Evolutionary conservation across 495 filamentous ascomycete species (phyloP), one percentile per base, ranked within the genome.

Genomic region (Neurospora sp.): DNA sequence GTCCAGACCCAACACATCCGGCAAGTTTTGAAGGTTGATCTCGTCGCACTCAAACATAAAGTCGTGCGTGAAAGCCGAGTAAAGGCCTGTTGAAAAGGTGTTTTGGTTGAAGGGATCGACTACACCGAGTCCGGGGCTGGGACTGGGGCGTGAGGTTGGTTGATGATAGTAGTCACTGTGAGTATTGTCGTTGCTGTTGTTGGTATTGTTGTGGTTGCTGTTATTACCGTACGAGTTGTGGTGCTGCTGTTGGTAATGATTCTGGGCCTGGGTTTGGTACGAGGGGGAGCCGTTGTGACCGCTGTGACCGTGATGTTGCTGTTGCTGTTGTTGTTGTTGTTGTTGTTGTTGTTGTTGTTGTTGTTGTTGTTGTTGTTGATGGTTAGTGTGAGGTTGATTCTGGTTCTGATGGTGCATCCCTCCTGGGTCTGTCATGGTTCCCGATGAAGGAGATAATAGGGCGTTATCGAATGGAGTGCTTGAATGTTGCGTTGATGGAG

Each of bases 141-240:
- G 53, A 7, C 53, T 65, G 53, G 53, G 53, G 12, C 53, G 22
- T 16, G 53, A 65, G 5, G 27, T 65, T 18, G 27, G 27, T 65
- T 65, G 53, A 8, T 35, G 53, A 18, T 65, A 37, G 14, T 37
- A 65, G 74, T 80, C 69, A 74, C 77, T 40, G 78, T 59, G 44
- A 48, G 44, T 48, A 20, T 79, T 61, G 65, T 77, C 76, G 77
- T 53, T 22, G 45, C 65, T 69, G 53, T 72, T 69, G 44, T 61
- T 71, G n/a, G 44, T 40, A 39, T 48, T 72, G 71, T 41, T 68
- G 59, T 41, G 31, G 22, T 22, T 72, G 59, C 27, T 69, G 53
- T 22, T 42, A 27, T 22, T 42, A 27, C 31, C 61, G 14, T 73
- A 45, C 4, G 40, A 65, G 27, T 4, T 65, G 27, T 61, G 53